Evolutionary conservation across 495 filamentous ascomycete genomes (phyloP).

Genomic region (Penicillium egyptiacum): DNA sequence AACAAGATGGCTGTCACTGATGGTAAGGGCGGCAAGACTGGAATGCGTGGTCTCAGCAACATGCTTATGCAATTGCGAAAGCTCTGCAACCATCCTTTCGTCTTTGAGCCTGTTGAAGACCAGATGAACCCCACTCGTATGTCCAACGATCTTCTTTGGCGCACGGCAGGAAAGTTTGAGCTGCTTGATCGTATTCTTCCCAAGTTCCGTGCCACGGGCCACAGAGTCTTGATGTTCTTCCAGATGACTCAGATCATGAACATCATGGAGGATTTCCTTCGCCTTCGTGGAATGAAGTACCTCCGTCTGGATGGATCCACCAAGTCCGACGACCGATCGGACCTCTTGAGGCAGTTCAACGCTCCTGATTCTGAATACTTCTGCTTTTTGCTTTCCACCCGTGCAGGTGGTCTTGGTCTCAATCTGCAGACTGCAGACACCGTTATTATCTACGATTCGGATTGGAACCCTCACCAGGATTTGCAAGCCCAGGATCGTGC

Average conservation of each 20-base stretch:
- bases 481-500: slow-evolving; percentile 98
- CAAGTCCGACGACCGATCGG: slow-evolving; percentile 95
- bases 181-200: slow-evolving; percentile 88
- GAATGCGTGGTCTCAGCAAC: slow-evolving; percentile 93
- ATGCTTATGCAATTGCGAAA: slow-evolving; percentile 99
- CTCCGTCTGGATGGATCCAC: slow-evolving; percentile 93
- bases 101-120: slow-evolving; percentile 95
- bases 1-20: slow-evolving; percentile 93
- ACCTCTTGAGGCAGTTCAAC: slow-evolving; percentile 86
- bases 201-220: slow-evolving; percentile 84
- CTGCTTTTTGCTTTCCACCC: slow-evolving; percentile 97
- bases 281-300: slow-evolving; percentile 76
- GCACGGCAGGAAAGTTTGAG: slow-evolving; percentile 96
- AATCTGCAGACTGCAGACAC: slow-evolving; percentile 98
- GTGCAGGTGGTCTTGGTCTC: slow-evolving; percentile 94
- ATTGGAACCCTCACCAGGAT: slow-evolving; percentile 99
- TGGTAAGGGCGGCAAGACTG: slow-evolving; percentile 92
- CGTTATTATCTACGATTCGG: slow-evolving; percentile 98
- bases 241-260: slow-evolving; percentile 99
- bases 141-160: slow-evolving; percentile 92
- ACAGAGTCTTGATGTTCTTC: slow-evolving; percentile 99
- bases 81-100: slow-evolving; percentile 98
- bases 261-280: slow-evolving; percentile 98
- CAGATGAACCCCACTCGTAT: slow-evolving; percentile 89
- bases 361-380: slow-evolving; percentile 87